Evolutionary conservation across 2,329 filamentous ascomycete species (phyloP), one percentile per base, ranked within the genome.

Genomic region (Cladosporium sp.): DNA sequence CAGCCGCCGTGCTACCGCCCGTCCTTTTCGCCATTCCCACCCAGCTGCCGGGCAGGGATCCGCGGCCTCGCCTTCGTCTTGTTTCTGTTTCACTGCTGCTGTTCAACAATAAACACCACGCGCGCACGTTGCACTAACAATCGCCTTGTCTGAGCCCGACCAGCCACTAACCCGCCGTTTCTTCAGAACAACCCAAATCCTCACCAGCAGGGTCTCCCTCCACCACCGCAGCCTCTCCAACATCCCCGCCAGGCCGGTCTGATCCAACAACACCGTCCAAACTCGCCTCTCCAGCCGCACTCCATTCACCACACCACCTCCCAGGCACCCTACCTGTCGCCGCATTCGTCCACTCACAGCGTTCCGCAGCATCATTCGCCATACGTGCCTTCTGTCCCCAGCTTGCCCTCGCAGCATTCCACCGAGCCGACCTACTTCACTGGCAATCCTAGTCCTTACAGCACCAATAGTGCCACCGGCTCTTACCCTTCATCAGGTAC

Each of bases 401-500:
- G 79, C 19, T 73, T 77, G 51, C 80, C 74, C 63, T 77, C 78
- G 38, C 84, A 84, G 63, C 76, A 78, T 63, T 71, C 78, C 43
- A 80, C 83, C 63, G 86, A 94, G 59, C 72, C 86, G 46, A 78
- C 83, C 39, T 82, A 80, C 61, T 95, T 92, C 70, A 83, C 86
- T 65, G 80, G 85, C 52, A 87, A 93, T 66, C 81, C 86, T 56
- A 88, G 84, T 67, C 82, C 88, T 9, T 95, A 95, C 74, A 90
- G 85, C 72, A 85, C 88, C 49, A 84, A 87, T 59, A 88, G 85
- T 72, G 82, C 85, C 54, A 83, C 86, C 49, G 87, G 85, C 71
- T 86, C 86, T 73, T 95, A 95, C 71, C 84, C 88, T 57, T 88
- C 89, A 66, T 86, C 87, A 76, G 88, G 88, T 93, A 73, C 77